Base-by-base conservation (phyloP, 2,329 filamentous ascomycete species). In the Aspergillus tamarii region DNA sequence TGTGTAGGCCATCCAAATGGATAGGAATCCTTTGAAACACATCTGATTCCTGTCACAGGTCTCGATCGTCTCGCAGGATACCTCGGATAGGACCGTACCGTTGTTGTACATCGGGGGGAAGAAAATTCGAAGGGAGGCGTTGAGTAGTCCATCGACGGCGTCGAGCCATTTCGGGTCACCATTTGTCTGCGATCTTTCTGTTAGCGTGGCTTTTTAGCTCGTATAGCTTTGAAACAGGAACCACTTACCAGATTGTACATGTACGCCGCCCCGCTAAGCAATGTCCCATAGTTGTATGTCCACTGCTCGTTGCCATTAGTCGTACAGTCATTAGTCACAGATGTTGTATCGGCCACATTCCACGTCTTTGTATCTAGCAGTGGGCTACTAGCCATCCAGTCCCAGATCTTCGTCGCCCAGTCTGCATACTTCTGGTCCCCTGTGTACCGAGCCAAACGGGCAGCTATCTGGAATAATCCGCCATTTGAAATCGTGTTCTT, bases 381-480 rank as follows among this genome's bases (percentile, higher is more conserved):
- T 76, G 39, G 67, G 71, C 23, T 73, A 71, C 26, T 36, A 11
- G 41, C 80, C 14, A 28, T 81, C 85, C 85, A 88, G 65, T 86
- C 81, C 79, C 83, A 85, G 26, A 89, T 81, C 71, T 83, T 88
- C 63, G 87, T 83, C 0, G 91, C 91, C 90, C 90, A 92, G 12
- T 90, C 64, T 7, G 60, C 48, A 48, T 67, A 68, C 23, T 63
- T 64, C 16, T 62, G 30, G 52, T 67, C 67, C 3, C 60, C 60
- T 0, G 66, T 69, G 32, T 66, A 66, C 26, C 61, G 61, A 5
- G 66, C 67, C 46, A 69, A 50, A 2, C 67, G 59, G 0, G 66
- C 55, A 11, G 66, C 61, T 3, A 69, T 53, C 32, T 68, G 58
- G 23, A 69, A 69, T 4, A 68, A 59, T 0, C 66, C 63, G 4